A percentile compares a stretch with the other conserved stretches of the same genome.
phyloP scores from a whole-genome alignment of 306 rosid species.

The Purshia tridentata region DNA sequence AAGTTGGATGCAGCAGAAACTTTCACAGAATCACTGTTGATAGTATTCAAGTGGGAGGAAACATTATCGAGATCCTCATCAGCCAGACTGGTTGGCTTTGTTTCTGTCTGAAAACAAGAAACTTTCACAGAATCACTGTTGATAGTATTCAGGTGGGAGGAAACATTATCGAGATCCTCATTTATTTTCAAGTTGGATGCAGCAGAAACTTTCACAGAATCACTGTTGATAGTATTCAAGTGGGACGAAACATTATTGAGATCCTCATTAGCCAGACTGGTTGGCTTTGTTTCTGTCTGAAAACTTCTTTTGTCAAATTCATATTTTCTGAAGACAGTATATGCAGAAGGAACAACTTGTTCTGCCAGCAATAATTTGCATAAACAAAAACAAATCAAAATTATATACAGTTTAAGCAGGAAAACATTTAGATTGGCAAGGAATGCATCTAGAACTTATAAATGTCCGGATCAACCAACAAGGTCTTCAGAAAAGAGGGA shows the following conservation, averaged over 20 bases:
- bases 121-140: conserved; percentile 33
- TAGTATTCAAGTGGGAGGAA: conserved; percentile 25
- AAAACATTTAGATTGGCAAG: background rate
- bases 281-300: conserved; percentile 38
- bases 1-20: conserved; percentile 51
- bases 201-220: conserved; percentile 42
- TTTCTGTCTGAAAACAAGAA: too few relatives aligned
- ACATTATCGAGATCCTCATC: conserved; percentile 33
- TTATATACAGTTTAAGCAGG: background rate
- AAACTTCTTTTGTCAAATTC: conserved; percentile 38
- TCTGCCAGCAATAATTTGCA: conserved; percentile 42
- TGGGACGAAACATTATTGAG: conserved; percentile 23
- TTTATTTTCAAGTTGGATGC: conserved; percentile 49
- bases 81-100: conserved; percentile 36
- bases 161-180: conserved; percentile 32
- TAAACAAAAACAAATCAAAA: conserved; percentile 1
- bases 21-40: conserved; percentile 29
- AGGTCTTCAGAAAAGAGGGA: background rate
- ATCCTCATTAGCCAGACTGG: conserved; percentile 38
- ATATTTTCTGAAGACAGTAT: conserved; percentile 34
- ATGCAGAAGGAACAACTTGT: conserved; percentile 32
- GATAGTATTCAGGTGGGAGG: conserved; percentile 23
- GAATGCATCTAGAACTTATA: background rate
- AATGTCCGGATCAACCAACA: background rate
- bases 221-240: conserved; percentile 16